These are phyloP conservation scores for Otatea glauca DNA, from an alignment of 176 grass and related monocot species.

Conservation along the genomic window DNA sequence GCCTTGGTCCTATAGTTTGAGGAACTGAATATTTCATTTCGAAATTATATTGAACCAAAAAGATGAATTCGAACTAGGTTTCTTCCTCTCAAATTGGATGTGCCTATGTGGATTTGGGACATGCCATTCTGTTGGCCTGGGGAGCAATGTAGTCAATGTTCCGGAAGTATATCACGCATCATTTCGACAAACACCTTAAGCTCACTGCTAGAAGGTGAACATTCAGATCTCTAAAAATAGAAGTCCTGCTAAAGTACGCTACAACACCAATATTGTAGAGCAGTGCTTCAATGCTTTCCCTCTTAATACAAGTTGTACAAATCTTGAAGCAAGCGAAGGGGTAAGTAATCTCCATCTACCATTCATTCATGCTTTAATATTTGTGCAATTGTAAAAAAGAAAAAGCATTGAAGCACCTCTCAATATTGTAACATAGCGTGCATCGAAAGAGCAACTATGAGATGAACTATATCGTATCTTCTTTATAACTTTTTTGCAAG, in stretches of 20 bases:
- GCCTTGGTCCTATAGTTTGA: neutral
- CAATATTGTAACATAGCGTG: neutral
- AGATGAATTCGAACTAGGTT: neutral
- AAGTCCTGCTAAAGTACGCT: neutral
- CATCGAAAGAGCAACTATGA: neutral
- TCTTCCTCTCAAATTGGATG: neutral
- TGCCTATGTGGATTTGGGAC: too few species aligned
- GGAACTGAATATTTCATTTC: constrained; percentile 12
- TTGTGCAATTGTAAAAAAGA: too few species aligned
- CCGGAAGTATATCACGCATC: neutral
- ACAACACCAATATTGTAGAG: neutral
- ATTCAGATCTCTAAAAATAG: neutral
- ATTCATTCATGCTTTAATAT: too few species aligned
- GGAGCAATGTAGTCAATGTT: neutral
- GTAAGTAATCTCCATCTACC: too few species aligned
- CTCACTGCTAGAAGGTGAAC: neutral
- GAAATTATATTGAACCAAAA: neutral
- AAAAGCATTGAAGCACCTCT: too few species aligned
- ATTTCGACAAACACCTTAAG: neutral
- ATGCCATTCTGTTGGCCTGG: neutral
- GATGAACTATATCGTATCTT: neutral
- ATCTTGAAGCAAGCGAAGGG: too few species aligned
- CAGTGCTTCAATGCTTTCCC: too few species aligned
- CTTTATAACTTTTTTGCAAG: neutral
- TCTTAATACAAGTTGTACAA: too few species aligned